Evolutionary conservation across 208 protist species (phyloP), one percentile per base, ranked within the genome.

Genomic region (Trypanosoma avium): DNA sequence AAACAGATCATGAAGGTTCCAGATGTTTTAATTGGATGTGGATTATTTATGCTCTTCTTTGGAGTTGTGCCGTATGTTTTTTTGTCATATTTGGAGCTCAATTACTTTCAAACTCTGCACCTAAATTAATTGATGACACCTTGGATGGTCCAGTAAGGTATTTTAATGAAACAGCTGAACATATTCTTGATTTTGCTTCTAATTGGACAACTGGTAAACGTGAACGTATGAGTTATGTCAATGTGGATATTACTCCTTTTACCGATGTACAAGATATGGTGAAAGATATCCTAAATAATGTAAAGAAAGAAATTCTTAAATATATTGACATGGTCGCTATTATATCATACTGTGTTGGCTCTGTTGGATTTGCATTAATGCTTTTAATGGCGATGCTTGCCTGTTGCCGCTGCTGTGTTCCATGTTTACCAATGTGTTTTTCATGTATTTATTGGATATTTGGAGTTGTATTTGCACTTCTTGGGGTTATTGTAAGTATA

Each of bases 21-120:
- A 77, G 74, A 35, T 87, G 75, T 63, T 79, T 57, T 53, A 67
- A 88, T 49, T 91, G 82, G 83, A 87, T 93, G 76, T 88, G 72
- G 79, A 79, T 83, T 24, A 50, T 81, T 43, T 72, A 82, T 29
- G 48, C 72, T 29, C 57, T 90, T 4, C 62, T 90, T 13, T 72
- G 73, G 48, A 70, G 79, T 27, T 80, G 72, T 46, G 76, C 54
- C 7, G 75, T 88, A 50, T 77, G 72, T 47, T 61, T 90, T 21
- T 54, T 94, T 27, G 64, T 94, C 19, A 75, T 91, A 19, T 79
- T 75, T 48, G 88, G 87, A 13, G 74, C 71, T 0, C 45, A 80
- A 13, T 13, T 32, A 22, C 15, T 66, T 5, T 13, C n/a, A 19
- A 36, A n/a, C 22, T 30, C 10, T 8, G 26, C 48, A 29, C 21